Base-by-base conservation (phyloP, 2,329 filamentous ascomycete genomes). In the Coniosporium tulheliwenetii region DNA sequence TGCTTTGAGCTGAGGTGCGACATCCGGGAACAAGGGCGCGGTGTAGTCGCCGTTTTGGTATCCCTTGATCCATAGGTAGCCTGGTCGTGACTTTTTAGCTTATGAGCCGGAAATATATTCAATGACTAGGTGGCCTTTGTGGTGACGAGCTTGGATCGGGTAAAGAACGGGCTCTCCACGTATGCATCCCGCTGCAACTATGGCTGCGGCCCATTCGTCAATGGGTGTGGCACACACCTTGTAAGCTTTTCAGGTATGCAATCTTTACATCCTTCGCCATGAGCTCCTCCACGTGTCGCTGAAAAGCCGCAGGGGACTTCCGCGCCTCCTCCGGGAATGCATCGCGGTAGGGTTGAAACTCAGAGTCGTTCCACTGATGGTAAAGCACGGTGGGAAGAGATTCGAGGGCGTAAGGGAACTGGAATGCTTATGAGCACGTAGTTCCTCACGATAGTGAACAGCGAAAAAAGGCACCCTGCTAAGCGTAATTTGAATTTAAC, bases 401-500 rank as follows among this genome's bases (percentile, higher is more conserved):
- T 39, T 71, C 59, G 45, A 87, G 66, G 39, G 81, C 80, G 62
- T 85, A 87, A 26, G 84, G 83, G 56, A 85, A 89, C 82, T 87
- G 55, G 7, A 26, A 26, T 26, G 19, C 19, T 33, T 10, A 13
- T 33, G 43, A 46, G 49, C 49, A 44, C 52, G 53, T 51, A 26
- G 56, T 60, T 50, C 56, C 56, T 48, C 44, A 33, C 44, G 36
- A 45, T 30, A 35, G 36, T 36, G 44, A 38, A 14, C 16, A 19
- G 29, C 16, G 29, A 37, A 33, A 26, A 26, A 26, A 26, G 7
- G 3, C 19, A 26, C 7, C 19, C 7, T 7, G 19, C 19, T 26
- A 26, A 26, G 19, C 19, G 19, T 26, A 26, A 7, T 7, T 26
- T 26, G 19, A 26, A 26, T 26, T 26, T 26, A 4, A 7, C 7